phyloP scores from a whole-genome alignment of 2,329 filamentous ascomycete species.

The Didymella keratinophila region DNA sequence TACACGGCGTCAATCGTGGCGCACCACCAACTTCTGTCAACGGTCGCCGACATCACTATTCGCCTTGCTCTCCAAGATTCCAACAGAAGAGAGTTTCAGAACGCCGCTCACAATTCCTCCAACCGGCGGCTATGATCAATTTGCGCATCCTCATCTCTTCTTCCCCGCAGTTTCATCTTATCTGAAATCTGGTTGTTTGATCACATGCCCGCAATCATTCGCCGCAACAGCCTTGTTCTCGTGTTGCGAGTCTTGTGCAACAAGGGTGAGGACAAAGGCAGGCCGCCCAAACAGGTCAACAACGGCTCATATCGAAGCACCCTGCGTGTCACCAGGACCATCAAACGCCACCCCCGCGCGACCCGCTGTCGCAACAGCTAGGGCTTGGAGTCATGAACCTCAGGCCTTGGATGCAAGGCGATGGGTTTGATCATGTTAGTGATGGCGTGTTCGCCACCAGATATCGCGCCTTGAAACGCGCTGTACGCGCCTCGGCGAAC shows the following conservation, averaged over 20 bases:
- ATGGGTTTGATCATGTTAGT: not conserved
- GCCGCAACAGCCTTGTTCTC: constrained; percentile 1
- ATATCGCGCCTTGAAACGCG: constrained; percentile 5
- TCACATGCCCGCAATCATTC: constrained; percentile 1
- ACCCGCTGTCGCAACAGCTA: not conserved
- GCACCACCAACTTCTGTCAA: constrained; percentile 13
- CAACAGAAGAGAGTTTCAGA: not conserved
- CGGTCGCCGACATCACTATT: not conserved
- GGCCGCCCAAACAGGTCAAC: not conserved
- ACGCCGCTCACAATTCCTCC: constrained; percentile 14
- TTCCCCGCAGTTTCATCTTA: constrained; percentile 8
- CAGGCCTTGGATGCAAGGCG: not conserved
- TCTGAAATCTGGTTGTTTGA: constrained; percentile 15
- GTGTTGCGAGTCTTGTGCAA: not conserved
- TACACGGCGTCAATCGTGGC: constrained; percentile 9
- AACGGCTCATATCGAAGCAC: constrained; percentile 1
- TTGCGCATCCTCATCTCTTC: not conserved
- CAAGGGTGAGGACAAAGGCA: not conserved
- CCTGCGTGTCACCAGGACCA: not conserved
- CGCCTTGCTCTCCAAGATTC: not conserved
- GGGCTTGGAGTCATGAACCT: not conserved
- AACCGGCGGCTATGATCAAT: not conserved
- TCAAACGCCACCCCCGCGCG: not conserved
- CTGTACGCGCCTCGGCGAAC: not conserved
- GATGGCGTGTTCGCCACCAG: constrained; percentile 11